These are phyloP conservation scores for Hamigera avellanea DNA, from an alignment of 495 filamentous ascomycete species.

Conservation along the genomic window DNA sequence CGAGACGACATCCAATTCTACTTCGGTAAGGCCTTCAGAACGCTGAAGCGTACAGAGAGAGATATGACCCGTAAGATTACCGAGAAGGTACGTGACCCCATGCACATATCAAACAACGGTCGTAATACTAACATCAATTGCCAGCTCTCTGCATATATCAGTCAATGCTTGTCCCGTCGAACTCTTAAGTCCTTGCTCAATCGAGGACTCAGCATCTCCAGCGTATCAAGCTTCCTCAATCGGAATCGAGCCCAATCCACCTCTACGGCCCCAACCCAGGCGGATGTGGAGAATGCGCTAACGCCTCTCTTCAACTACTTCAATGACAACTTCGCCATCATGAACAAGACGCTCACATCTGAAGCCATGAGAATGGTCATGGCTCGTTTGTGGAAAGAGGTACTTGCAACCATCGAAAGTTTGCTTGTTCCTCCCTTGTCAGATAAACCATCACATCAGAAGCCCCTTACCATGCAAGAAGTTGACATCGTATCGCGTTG, in stretches of 20 bases:
- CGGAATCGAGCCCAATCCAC: slow-evolving; percentile 44
- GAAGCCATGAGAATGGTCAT: slow-evolving; percentile 95
- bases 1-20: slow-evolving; percentile 98
- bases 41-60: slow-evolving; percentile 84
- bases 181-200: slow-evolving; percentile 63
- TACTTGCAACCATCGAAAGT: slow-evolving; percentile 78
- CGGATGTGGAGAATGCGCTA: slow-evolving; percentile 70
- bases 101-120: neutral
- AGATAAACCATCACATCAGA: slow-evolving; percentile 86
- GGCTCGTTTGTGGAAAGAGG: slow-evolving; percentile 97
- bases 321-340: slow-evolving; percentile 97
- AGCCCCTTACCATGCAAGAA: slow-evolving; percentile 77
- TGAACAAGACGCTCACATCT: slow-evolving; percentile 90
- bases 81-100: slow-evolving; percentile 63
- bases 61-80: slow-evolving; percentile 98
- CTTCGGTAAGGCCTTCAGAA: slow-evolving; percentile 93
- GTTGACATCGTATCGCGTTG: slow-evolving; percentile 92
- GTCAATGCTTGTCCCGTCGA: slow-evolving; percentile 71
- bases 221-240: slow-evolving; percentile 70
- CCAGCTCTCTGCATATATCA: slow-evolving; percentile 90
- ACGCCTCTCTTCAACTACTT: slow-evolving; percentile 93
- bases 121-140: slow-evolving; percentile 7
- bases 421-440: slow-evolving; percentile 90
- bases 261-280: slow-evolving; percentile 47
- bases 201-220: slow-evolving; percentile 60